Percentiles rank a stretch among this genome's conserved stretches.
phyloP scores from a whole-genome alignment of 192 early-diverging fungal genomes.

The Coemansia sp. region DNA sequence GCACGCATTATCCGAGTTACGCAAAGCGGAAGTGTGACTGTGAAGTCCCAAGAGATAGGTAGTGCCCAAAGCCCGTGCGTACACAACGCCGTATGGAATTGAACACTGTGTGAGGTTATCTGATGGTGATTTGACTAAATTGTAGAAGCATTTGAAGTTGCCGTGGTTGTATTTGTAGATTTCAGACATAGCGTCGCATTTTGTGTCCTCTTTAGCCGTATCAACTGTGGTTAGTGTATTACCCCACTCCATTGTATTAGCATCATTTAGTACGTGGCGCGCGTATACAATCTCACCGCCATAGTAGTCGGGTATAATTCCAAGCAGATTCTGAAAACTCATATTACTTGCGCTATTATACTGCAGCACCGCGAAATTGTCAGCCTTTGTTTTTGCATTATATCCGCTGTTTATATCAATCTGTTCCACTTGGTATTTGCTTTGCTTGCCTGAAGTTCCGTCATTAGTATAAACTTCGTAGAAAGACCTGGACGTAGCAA shows the following conservation, averaged over 20 bases:
- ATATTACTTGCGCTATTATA: conserved; percentile 1
- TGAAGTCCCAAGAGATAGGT: background rate
- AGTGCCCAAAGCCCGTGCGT: background rate
- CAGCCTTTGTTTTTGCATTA: background rate
- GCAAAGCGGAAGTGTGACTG: background rate
- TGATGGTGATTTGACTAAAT: background rate
- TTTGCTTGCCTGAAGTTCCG: no score
- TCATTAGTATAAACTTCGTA: conserved; percentile 12
- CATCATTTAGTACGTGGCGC: background rate
- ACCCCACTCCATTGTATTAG: background rate
- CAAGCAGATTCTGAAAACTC: background rate
- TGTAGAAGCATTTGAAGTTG: background rate
- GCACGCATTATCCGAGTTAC: background rate
- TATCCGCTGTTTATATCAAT: conserved; percentile 3
- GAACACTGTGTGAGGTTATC: background rate
- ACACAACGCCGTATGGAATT: background rate
- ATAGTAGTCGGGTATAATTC: background rate
- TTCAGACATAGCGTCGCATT: background rate
- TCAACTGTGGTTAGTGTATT: background rate
- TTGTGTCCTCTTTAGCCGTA: background rate
- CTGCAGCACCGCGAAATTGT: conserved; percentile 14
- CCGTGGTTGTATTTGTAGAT: background rate
- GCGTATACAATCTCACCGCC: background rate
- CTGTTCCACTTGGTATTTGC: no score
- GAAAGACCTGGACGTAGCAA: no score